These are phyloP conservation scores for Fusarium sp. DNA, from an alignment of 2,329 filamentous ascomycete genomes.

Conservation along the genomic window DNA sequence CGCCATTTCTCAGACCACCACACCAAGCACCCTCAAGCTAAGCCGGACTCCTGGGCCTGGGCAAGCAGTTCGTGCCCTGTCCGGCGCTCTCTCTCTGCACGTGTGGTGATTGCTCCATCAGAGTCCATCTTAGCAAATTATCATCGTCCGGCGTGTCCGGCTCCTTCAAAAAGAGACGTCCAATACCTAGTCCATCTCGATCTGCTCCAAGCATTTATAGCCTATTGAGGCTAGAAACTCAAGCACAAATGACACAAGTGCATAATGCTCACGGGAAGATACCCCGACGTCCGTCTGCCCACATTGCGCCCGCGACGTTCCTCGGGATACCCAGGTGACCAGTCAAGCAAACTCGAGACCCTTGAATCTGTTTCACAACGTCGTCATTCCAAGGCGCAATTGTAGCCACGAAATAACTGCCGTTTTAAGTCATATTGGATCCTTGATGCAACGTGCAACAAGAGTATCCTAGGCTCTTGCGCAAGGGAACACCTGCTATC, in stretches of 20 bases:
- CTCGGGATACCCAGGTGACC: conserved; percentile 1
- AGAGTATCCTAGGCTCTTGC: not conserved
- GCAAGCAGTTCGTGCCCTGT: conserved; percentile 26
- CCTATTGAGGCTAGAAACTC: conserved; percentile 30
- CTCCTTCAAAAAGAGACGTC: not conserved
- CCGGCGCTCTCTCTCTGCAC: conserved; percentile 27
- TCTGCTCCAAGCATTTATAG: conserved; percentile 15
- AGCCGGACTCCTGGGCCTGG: conserved; percentile 13
- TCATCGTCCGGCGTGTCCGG: conserved; percentile 28
- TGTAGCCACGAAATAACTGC: conserved; percentile 15
- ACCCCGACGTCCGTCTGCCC: conserved; percentile 9
- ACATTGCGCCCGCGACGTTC: conserved; percentile 5
- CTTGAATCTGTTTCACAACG: conserved; percentile 17
- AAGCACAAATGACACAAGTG: conserved; percentile 33
- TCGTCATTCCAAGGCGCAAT: conserved; percentile 25
- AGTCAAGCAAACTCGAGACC: conserved; percentile 4
- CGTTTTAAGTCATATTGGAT: conserved; percentile 4
- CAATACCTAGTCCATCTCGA: conserved; percentile 35
- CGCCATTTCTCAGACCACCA: conserved; percentile 25
- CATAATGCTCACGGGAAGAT: conserved; percentile 6
- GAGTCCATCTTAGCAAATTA: conserved; percentile 18
- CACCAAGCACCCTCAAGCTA: conserved; percentile 26
- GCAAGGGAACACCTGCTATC: not conserved
- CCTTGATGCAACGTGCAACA: conserved; percentile 19
- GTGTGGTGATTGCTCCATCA: conserved; percentile 23